These are phyloP conservation scores for Didymella arachidicola DNA, from an alignment of 2,329 filamentous ascomycete species.

Conservation along the genomic window DNA sequence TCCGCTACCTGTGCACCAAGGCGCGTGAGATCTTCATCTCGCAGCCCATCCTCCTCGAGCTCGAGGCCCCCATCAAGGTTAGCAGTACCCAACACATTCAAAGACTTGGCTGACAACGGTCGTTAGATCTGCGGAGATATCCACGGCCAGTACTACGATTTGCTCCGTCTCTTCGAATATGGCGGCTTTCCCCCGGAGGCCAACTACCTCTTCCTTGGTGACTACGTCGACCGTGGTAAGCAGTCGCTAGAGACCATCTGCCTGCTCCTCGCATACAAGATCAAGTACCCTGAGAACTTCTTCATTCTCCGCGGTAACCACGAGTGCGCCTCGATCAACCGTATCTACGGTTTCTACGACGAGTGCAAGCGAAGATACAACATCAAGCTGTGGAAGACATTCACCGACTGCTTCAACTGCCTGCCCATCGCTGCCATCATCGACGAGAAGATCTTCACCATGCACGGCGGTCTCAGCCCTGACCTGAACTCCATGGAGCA, in stretches of 20 bases:
- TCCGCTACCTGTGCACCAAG: slow-evolving; percentile 97
- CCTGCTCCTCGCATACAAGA: slow-evolving; percentile 96
- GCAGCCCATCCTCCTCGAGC: slow-evolving; percentile 95
- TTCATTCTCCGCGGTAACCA: slow-evolving; percentile 98
- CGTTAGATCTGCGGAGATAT: slow-evolving; percentile 96
- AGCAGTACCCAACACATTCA: slow-evolving; percentile 36
- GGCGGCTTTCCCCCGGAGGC: slow-evolving; percentile 97
- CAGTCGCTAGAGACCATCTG: slow-evolving; percentile 99
- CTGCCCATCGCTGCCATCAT: slow-evolving; percentile 98
- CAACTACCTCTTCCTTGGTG: slow-evolving; percentile 99
- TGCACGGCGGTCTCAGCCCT: slow-evolving; percentile 97
- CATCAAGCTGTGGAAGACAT: slow-evolving; percentile 99
- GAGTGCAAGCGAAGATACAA: slow-evolving; percentile 99
- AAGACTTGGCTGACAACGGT: slow-evolving; percentile 24
- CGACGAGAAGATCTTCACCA: slow-evolving; percentile 99
- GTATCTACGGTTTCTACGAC: slow-evolving; percentile 99
- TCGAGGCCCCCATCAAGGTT: slow-evolving; percentile 99
- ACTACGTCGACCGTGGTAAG: slow-evolving; percentile 99
- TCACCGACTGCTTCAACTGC: slow-evolving; percentile 99
- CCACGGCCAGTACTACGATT: slow-evolving; percentile 98
- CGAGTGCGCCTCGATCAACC: slow-evolving; percentile 98
- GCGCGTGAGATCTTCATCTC: slow-evolving; percentile 99
- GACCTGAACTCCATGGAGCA: slow-evolving; percentile 99
- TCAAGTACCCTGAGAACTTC: slow-evolving; percentile 99
- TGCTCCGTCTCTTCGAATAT: slow-evolving; percentile 96